These are phyloP conservation scores for Chaetomium strumarium DNA, from an alignment of 2,329 filamentous ascomycete species.

Conservation along the genomic window DNA sequence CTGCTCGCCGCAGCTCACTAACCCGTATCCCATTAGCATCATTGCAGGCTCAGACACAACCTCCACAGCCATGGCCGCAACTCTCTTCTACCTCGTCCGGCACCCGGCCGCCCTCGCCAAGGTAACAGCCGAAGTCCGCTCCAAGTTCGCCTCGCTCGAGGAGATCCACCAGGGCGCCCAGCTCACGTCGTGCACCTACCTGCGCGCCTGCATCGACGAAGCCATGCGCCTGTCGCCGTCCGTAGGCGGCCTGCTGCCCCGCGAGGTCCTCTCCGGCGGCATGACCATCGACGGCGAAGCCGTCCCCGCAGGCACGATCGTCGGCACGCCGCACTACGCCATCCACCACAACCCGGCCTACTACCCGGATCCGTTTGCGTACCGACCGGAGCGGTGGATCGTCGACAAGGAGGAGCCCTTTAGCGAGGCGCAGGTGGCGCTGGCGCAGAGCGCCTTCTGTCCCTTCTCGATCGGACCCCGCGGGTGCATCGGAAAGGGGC, in stretches of 20 bases:
- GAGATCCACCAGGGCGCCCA: constrained; percentile 48
- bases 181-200: constrained; percentile 49
- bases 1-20: not conserved
- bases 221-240: constrained; percentile 59
- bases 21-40: constrained; percentile 38
- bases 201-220: constrained; percentile 60
- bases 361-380: constrained; percentile 54
- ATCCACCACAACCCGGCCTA: constrained; percentile 62
- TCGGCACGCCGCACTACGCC: constrained; percentile 61
- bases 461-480: constrained; percentile 66
- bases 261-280: constrained; percentile 53
- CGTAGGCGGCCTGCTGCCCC: constrained; percentile 54
- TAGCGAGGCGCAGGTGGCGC: constrained; percentile 42
- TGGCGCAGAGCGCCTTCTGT: constrained; percentile 64
- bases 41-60: constrained; percentile 69
- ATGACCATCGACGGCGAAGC: constrained; percentile 46
- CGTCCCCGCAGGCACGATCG: constrained; percentile 54
- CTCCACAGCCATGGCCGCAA: constrained; percentile 59
- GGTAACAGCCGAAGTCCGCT: constrained; percentile 47
- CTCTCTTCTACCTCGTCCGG: constrained; percentile 57
- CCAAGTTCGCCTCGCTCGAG: constrained; percentile 45
- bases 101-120: constrained; percentile 42
- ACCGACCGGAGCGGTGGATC: constrained; percentile 61
- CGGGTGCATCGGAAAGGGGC: constrained; percentile 65
- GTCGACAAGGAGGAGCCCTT: constrained; percentile 27